Percentiles rank a stretch among this genome's conserved stretches.
These are phyloP conservation scores for Aristolochia contorta DNA, from an alignment of 164 flowering plant genomes.

Conservation along the genomic window DNA sequence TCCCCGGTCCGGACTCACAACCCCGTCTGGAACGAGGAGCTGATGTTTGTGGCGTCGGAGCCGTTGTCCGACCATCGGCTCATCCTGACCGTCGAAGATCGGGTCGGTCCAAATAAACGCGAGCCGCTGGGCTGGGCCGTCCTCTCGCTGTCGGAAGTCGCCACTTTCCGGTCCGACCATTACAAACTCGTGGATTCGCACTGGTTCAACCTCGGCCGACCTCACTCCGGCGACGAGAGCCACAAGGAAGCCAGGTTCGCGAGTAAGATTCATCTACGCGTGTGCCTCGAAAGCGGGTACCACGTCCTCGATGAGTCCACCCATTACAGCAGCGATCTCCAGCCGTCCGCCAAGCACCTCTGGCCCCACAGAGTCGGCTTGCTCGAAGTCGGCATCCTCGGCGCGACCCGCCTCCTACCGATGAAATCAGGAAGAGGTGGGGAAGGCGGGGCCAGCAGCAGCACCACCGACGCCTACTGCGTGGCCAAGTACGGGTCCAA, in stretches of 20 bases:
- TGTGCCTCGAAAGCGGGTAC: constrained; percentile 57
- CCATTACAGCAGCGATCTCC: constrained; percentile 75
- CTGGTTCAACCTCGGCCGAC: constrained; percentile 58
- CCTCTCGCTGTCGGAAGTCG: constrained; percentile 23
- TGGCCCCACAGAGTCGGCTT: constrained; percentile 50
- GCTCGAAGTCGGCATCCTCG: constrained; percentile 67
- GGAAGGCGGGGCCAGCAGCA: too few relatives aligned
- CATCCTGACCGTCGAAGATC: constrained; percentile 41
- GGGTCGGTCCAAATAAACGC: constrained; percentile 39
- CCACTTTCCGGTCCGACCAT: constrained; percentile 31
- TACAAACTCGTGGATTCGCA: constrained; percentile 27
- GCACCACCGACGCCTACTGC: constrained; percentile 70
- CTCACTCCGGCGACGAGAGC: constrained; percentile 32
- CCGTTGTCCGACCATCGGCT: constrained; percentile 54
- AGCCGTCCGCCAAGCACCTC: constrained; percentile 53
- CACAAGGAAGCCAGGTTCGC: constrained; percentile 56
- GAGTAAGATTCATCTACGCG: constrained; percentile 58
- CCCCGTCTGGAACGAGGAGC: constrained; percentile 71
- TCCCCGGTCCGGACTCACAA: constrained; percentile 15
- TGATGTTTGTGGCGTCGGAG: constrained; percentile 76
- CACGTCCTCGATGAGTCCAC: constrained; percentile 88
- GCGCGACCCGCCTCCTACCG: constrained; percentile 50
- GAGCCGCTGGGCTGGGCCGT: constrained; percentile 39
- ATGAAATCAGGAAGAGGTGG: constrained; percentile 47
- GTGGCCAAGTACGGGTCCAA: constrained; percentile 85